Conservation (phyloP, 1,284 basidiomycete genomes). For the Schizophyllum commune region DNA sequence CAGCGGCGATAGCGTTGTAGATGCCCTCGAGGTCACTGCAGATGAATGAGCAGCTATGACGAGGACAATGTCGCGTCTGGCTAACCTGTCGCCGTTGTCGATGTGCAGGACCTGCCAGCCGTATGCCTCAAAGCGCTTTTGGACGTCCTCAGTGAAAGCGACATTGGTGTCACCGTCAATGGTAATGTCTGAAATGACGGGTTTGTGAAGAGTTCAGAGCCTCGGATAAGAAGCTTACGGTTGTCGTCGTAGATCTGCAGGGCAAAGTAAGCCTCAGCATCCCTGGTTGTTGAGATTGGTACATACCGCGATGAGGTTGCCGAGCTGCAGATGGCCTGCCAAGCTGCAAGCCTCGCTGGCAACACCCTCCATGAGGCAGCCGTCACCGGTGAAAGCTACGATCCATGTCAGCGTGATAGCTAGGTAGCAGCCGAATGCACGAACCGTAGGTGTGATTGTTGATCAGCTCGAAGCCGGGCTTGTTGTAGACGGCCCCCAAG, state of each 20-base stretch:
- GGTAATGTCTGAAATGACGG: constrained; percentile 67
- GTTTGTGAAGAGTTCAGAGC: not conserved
- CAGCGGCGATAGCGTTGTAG: constrained; percentile 73
- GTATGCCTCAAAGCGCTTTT: constrained; percentile 82
- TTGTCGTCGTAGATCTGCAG: constrained; percentile 83
- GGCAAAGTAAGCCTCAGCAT: constrained; percentile 3
- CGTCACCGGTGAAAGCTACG: constrained; percentile 85
- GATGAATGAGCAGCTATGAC: not conserved
- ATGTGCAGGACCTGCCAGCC: constrained; percentile 92
- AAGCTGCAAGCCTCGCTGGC: constrained; percentile 86
- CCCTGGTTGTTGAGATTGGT: constrained; percentile 3
- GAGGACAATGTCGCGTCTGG: constrained; percentile 4
- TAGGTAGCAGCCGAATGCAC: constrained; percentile 8
- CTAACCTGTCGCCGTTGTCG: constrained; percentile 73
- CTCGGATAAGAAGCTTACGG: constrained; percentile 37
- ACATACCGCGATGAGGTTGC: constrained; percentile 84
- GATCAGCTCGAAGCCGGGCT: constrained; percentile 76
- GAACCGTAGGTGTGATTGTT: constrained; percentile 87
- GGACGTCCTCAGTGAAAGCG: constrained; percentile 93
- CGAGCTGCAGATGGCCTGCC: constrained; percentile 89
- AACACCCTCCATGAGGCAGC: constrained; percentile 95
- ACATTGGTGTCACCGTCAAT: constrained; percentile 91
- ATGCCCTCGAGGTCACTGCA: constrained; percentile 73
- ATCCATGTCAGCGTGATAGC: constrained; percentile 11
- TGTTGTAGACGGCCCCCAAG: constrained; percentile 85